These are phyloP conservation scores for Aspergillus udagawae DNA, from an alignment of 2,329 filamentous ascomycete genomes.

Conservation along the genomic window DNA sequence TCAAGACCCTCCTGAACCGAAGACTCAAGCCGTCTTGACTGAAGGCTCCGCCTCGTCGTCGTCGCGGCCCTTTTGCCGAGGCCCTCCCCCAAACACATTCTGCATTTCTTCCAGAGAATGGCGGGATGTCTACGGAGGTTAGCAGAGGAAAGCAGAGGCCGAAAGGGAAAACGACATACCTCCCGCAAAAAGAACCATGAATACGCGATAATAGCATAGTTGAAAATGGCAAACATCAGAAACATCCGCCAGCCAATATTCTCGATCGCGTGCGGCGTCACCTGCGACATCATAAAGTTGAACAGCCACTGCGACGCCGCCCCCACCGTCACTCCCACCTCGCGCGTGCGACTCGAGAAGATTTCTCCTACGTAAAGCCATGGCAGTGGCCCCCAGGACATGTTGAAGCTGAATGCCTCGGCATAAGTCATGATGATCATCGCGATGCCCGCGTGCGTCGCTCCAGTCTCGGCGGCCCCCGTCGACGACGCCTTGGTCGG, in stretches of 20 bases:
- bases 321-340: slow-evolving; percentile 32
- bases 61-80: background rate
- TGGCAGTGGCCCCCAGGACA: slow-evolving; percentile 36
- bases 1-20: too few relatives aligned
- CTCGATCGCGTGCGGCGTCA: slow-evolving; percentile 40
- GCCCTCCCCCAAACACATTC: slow-evolving; percentile 29
- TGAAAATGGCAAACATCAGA: slow-evolving; percentile 49
- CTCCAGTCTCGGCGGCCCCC: slow-evolving; percentile 21
- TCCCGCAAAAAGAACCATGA: slow-evolving; percentile 43
- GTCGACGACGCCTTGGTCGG: slow-evolving; percentile 31
- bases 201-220: slow-evolving; percentile 44
- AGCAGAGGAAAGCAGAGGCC: background rate
- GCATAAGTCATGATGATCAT: slow-evolving; percentile 51
- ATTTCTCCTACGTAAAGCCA: slow-evolving; percentile 38
- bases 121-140: slow-evolving; percentile 33
- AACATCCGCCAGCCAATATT: slow-evolving; percentile 50
- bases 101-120: slow-evolving; percentile 46
- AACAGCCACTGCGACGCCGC: slow-evolving; percentile 39
- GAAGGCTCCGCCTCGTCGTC: background rate
- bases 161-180: slow-evolving; percentile 15
- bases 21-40: background rate
- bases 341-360: slow-evolving; percentile 34
- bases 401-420: slow-evolving; percentile 42
- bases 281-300: slow-evolving; percentile 38
- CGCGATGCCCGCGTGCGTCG: slow-evolving; percentile 41